Evolutionary conservation across 164 flowering plant genomes (phyloP), one percentile per base, ranked within the genome.

Genomic region (Vitis rotundifolia): DNA sequence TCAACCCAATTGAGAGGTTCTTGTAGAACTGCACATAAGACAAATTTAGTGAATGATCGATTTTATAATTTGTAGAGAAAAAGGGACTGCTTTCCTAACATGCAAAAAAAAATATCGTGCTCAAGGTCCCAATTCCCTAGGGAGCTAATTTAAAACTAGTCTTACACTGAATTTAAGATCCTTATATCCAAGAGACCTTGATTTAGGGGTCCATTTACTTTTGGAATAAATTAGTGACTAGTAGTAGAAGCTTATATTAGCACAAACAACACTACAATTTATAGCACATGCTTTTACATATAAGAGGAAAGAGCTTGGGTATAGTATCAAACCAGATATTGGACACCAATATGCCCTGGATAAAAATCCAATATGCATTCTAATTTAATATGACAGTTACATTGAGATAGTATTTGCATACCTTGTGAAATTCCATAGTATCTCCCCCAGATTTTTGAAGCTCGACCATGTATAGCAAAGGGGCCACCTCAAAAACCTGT

Each of bases 341-440:
- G 44, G 44, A 2, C 44, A 31, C 44, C 44, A 31, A 31, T 2
- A 31, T 31, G 7, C 44, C 44, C 0, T 31, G 5, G 5, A 31
- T 16, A 57, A 15, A 57, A 16, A 57, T 57, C 4, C 63, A 28
- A 31, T 49, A 62, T 22, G 28, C 12, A 22, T 47, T 13, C 15
- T 9, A 18, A 53, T 22, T n/a, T 37, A n/a, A 57, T 60, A 51
- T 22, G 11, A 65, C 2, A 19, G 67, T 22, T 3, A 19, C 37
- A 63, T 9, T 28, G 10, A 58, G 14, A 47, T 57, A 48, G 22
- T 16, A 59, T 66, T 60, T 31, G 12, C 67, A 67, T 84, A 92
- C 99, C 93, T 91, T 88, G 87, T 93, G 97, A 80, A 93, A 96
- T 81, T 96, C 99, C 54, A 96, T 80, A 26, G 99, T 96, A 75